Percentiles rank a stretch among this genome's conserved stretches.
These are phyloP conservation scores for Leptodermis oblonga DNA, from an alignment of 257 asterid genomes.

Conservation along the genomic window DNA sequence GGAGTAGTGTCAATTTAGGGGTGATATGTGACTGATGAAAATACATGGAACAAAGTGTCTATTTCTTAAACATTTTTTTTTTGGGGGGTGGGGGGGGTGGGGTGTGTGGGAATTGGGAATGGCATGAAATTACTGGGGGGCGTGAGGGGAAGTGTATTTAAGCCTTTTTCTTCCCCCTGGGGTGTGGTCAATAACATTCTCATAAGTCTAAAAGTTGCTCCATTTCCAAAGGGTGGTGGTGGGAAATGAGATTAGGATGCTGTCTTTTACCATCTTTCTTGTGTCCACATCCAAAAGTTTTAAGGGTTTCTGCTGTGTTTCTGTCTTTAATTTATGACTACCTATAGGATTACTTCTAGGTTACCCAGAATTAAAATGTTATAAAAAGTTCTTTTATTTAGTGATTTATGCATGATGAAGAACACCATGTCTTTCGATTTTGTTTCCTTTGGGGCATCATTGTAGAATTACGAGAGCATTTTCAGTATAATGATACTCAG, in stretches of 20 bases:
- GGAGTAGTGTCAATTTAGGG: no score
- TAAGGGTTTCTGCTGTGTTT: neutral
- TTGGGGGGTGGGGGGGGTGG: no score
- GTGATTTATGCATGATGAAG: no score
- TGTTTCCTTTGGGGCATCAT: neutral
- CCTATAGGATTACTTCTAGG: neutral
- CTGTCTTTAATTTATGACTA: neutral
- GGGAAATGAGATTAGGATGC: neutral
- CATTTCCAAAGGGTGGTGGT: neutral
- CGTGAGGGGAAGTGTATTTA: no score
- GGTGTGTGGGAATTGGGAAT: no score
- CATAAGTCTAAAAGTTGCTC: neutral
- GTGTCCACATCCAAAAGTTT: neutral
- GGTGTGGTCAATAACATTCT: neutral
- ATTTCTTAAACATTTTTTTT: neutral
- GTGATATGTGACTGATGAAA: no score
- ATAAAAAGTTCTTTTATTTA: no score
- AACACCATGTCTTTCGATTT: neutral
- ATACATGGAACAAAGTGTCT: no score
- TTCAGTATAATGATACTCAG: neutral
- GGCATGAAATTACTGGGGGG: no score
- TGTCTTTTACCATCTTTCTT: neutral
- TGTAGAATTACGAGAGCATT: no score
- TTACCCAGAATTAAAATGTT: neutral
- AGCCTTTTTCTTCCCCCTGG: no score